These are phyloP conservation scores for Xylariaceae sp. DNA, from an alignment of 2,329 filamentous ascomycete genomes.

Conservation along the genomic window DNA sequence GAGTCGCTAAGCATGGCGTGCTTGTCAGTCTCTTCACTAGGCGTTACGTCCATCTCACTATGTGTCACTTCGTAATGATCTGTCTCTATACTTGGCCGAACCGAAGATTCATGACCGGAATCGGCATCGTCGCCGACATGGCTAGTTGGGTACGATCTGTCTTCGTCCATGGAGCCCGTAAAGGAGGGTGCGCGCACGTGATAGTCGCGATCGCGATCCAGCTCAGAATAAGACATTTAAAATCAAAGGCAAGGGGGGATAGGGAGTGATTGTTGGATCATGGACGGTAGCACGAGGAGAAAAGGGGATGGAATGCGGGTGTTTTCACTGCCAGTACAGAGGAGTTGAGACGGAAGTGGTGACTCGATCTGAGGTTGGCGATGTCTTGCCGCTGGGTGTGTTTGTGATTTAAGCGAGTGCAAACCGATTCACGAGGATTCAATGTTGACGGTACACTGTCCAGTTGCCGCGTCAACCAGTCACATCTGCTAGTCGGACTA, in stretches of 20 bases:
- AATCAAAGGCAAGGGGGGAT: conserved; percentile 5
- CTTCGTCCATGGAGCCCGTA: conserved; percentile 39
- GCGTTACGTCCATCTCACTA: conserved; percentile 4
- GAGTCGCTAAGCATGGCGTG: conserved; percentile 32
- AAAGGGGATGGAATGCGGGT: neutral
- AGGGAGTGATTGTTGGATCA: conserved; percentile 1
- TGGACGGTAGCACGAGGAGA: conserved; percentile 11
- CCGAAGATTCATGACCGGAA: conserved; percentile 4
- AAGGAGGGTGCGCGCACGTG: conserved; percentile 44
- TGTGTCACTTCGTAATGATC: conserved; percentile 12
- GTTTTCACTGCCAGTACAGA: neutral
- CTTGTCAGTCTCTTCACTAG: conserved; percentile 21
- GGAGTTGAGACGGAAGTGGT: neutral
- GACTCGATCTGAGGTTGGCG: conserved; percentile 5
- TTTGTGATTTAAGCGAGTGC: conserved; percentile 5
- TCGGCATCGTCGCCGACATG: conserved; percentile 23
- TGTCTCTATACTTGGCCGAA: conserved; percentile 26
- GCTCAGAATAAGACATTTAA: conserved; percentile 27
- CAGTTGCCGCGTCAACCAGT: conserved; percentile 24
- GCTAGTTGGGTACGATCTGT: conserved; percentile 19
- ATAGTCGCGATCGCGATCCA: conserved; percentile 43
- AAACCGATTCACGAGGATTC: conserved; percentile 7
- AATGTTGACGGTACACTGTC: conserved; percentile 22
- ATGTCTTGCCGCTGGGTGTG: conserved; percentile 9
- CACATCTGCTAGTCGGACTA: neutral